A percentile compares a stretch with the other conserved stretches of the same genome.
phyloP scores from a whole-genome alignment of 768 basidiomycete genomes.

The Lanmaoa pseudosensibilis region DNA sequence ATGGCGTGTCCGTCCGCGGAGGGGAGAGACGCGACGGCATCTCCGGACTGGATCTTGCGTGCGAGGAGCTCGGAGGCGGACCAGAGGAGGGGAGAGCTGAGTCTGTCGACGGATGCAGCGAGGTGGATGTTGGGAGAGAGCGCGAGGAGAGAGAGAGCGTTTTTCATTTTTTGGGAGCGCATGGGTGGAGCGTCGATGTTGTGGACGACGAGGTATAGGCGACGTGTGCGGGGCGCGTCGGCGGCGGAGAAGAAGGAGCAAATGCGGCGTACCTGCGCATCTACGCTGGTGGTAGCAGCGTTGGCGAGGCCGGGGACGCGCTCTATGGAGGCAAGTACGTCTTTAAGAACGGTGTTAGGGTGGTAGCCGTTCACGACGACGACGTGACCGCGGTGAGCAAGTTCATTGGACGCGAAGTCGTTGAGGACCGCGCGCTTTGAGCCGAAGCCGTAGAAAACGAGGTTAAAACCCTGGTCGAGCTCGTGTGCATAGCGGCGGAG shows the following conservation, averaged over 20 bases:
- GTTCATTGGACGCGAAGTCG: slow-evolving; percentile 60
- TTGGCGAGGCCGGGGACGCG: slow-evolving; percentile 25
- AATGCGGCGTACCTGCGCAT: slow-evolving; percentile 65
- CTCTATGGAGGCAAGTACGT: slow-evolving; percentile 64
- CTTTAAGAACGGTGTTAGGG: slow-evolving; percentile 64
- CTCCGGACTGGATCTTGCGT: slow-evolving; percentile 39
- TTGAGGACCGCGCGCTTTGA: slow-evolving; percentile 82
- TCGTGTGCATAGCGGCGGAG: slow-evolving; percentile 69
- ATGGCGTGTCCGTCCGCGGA: background rate
- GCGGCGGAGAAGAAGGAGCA: slow-evolving; percentile 58
- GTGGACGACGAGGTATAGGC: slow-evolving; percentile 81
- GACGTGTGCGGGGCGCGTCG: slow-evolving; percentile 31
- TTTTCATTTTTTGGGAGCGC: slow-evolving; percentile 60
- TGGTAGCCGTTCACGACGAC: slow-evolving; percentile 79
- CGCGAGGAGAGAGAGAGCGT: slow-evolving; percentile 71
- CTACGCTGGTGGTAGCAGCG: slow-evolving; percentile 36
- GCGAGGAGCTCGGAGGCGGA: slow-evolving; percentile 62
- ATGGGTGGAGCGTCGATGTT: slow-evolving; percentile 81
- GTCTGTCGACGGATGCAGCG: slow-evolving; percentile 82
- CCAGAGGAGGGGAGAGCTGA: slow-evolving; percentile 84
- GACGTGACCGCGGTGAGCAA: slow-evolving; percentile 65
- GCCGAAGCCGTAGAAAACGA: slow-evolving; percentile 86
- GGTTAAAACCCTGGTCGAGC: slow-evolving; percentile 80
- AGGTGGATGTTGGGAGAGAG: slow-evolving; percentile 77
- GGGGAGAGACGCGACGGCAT: background rate